Evolutionary conservation across 2,329 filamentous ascomycete genomes (phyloP), one percentile per base, ranked within the genome.

Genomic region (Colletotrichum acutatum): DNA sequence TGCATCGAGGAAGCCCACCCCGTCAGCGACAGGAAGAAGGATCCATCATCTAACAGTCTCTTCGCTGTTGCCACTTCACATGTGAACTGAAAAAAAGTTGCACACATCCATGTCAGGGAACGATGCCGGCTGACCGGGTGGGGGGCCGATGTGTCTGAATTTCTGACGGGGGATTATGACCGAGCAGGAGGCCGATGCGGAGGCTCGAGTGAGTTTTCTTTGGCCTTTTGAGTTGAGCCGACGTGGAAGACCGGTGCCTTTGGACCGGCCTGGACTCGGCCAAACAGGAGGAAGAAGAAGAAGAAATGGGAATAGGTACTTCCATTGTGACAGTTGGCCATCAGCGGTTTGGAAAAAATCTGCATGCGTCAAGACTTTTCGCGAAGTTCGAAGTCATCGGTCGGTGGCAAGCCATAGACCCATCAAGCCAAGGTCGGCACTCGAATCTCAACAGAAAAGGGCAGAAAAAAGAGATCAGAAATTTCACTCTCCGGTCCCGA

Each of bases 221-320:
- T 4, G 24, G 58, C 11, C 58, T 32, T 32, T 16, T 28, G 37
- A 24, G 32, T 24, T n/a, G 26, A 24, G 37, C 24, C 22, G 5
- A 22, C 30, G 28, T 54, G 49, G 30, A 42, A 30, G 22, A 19
- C 32, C 30, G 34, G 56, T 66, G 60, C 53, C 70, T 34, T 60
- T 60, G 54, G 70, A 52, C 60, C 66, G 54, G 70, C 42, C 70
- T 61, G 42, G 70, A 70, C 60, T 65, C 46, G n/a, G 37, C 14
- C 26, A 46, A 49, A n/a, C 11, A 34, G 32, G 32, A 34, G 12
- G 32, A 28, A 30, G 26, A 8, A n/a, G 19, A 28, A 11, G 19
- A 42, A 19, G 37, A 42, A 42, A 42, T 42, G 37, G 12, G 6
- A 42, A 42, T 16, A 42, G 37, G 37, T 42, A 19, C 37, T 19